Conservation (phyloP, 352 stramenopile genomes). For the Globisporangium splendens region DNA sequence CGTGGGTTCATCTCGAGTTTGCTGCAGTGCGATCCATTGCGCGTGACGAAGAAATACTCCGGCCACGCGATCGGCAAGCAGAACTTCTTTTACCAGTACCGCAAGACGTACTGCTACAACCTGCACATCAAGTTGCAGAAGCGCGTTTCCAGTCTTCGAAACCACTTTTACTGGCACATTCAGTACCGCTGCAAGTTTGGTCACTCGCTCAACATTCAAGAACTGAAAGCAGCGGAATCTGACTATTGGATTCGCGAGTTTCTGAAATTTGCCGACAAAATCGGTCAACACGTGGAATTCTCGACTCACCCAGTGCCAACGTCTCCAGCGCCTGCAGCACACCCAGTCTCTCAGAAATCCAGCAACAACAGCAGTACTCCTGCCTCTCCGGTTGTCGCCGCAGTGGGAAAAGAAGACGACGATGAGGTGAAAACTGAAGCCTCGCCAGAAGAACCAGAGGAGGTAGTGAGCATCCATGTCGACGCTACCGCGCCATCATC, state of each 20-base stretch:
- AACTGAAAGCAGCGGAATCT: constrained; percentile 58
- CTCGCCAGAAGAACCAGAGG: not conserved
- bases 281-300: constrained; percentile 56
- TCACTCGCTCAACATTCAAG: constrained; percentile 52
- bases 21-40: constrained; percentile 78
- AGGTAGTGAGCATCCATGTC: not conserved
- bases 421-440: constrained; percentile 7
- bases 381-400: not conserved
- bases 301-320: constrained; percentile 11
- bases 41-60: constrained; percentile 79
- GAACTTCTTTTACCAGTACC: constrained; percentile 63
- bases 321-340: constrained; percentile 13
- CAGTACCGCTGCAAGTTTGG: constrained; percentile 70
- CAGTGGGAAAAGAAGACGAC: not conserved
- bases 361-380: not conserved
- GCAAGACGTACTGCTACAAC: constrained; percentile 71
- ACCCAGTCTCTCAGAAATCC: not conserved
- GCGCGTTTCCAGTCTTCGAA: constrained; percentile 69
- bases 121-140: constrained; percentile 77
- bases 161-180: constrained; percentile 84
- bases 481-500: constrained; percentile 20
- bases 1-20: constrained; percentile 71
- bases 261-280: constrained; percentile 57
- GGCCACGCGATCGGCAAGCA: constrained; percentile 77
- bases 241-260: constrained; percentile 76